A percentile compares a stretch with the other conserved stretches of the same genome.
Conservation (phyloP, 2,329 filamentous ascomycete genomes). For the Cladophialophora chaetospira region DNA sequence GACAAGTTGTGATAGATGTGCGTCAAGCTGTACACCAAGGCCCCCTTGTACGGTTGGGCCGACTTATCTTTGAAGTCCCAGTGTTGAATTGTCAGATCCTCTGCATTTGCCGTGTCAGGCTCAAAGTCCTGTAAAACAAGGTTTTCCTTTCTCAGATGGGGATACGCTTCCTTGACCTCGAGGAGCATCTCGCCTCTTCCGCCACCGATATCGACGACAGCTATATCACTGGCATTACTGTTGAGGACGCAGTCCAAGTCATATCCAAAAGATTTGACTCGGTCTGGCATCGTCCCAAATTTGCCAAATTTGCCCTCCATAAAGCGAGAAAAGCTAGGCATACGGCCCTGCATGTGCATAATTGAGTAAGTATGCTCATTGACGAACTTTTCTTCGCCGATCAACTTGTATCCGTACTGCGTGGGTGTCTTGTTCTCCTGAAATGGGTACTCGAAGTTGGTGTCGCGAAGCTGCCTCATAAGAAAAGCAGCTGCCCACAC, state of each 20-base stretch:
- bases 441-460: slow-evolving; percentile 42
- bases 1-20: slow-evolving; percentile 44
- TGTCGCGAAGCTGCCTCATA: slow-evolving; percentile 40
- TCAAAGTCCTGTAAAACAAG: slow-evolving; percentile 44
- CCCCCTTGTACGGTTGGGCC: slow-evolving; percentile 39
- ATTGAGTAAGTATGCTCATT: slow-evolving; percentile 42
- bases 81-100: slow-evolving; percentile 37
- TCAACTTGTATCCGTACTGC: slow-evolving; percentile 40
- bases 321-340: slow-evolving; percentile 44
- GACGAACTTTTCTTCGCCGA: slow-evolving; percentile 37
- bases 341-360: slow-evolving; percentile 41
- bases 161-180: slow-evolving; percentile 40
- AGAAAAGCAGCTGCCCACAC: slow-evolving; percentile 41
- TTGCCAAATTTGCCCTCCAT: slow-evolving; percentile 44
- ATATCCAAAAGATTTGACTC: slow-evolving; percentile 38
- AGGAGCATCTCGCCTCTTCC: slow-evolving; percentile 42
- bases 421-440: slow-evolving; percentile 38
- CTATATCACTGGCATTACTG: background rate
- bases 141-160: slow-evolving; percentile 34
- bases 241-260: slow-evolving; percentile 32
- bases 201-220: slow-evolving; percentile 42
- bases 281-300: slow-evolving; percentile 39
- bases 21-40: slow-evolving; percentile 39
- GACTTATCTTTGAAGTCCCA: slow-evolving; percentile 42
- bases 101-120: slow-evolving; percentile 34